Base-by-base conservation (phyloP, 2,329 filamentous ascomycete species). In the Colletotrichum sp. region DNA sequence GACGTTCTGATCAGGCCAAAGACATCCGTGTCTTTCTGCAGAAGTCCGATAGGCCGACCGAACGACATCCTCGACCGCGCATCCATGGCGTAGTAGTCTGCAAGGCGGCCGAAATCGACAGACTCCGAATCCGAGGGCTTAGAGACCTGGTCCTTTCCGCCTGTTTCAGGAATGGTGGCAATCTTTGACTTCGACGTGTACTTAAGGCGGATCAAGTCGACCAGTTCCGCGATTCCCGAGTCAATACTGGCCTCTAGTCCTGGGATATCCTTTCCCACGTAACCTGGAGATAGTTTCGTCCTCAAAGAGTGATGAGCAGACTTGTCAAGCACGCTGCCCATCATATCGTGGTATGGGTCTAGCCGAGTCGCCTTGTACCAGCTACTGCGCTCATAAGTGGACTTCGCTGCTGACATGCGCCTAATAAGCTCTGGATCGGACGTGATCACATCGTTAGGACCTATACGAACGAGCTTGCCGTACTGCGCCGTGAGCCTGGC, bases 291-390 rank as follows among this genome's bases (percentile, higher is more conserved):
- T 8, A 78, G 8, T 13, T 78, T 78, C n/a, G 49, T 57, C 32
- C 75, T 74, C 9, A 78, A 30, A 18, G 71, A 26, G 49, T 78
- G 76, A 49, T 78, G 78, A 8, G 39, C 60, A 8, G 71, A 66
- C 26, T 78, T 78, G 55, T 78, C 77, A 60, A 78, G 76, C 18
- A 78, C 66, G 59, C 78, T 78, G 18, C 78, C 78, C 78, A 78
- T 78, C 77, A 77, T 78, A 26, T 79, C 78, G 10, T 79, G 78
- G 24, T 78, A 78, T 1, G 89, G 88, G 72, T 92, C 88, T 75
- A 93, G 85, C 13, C 87, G 85, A 63, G 88, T 84, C 7, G 85
- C 87, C 75, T 86, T 82, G 79, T 90, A 91, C 84, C 88, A 90
- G 3, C 77, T 78, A 0, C 82, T 82, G 1, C 85, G 84, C 1